Percentiles rank a stretch among this genome's conserved stretches.
Conservation (phyloP, 192 early-diverging fungal species). For the Coemansia sp. region DNA sequence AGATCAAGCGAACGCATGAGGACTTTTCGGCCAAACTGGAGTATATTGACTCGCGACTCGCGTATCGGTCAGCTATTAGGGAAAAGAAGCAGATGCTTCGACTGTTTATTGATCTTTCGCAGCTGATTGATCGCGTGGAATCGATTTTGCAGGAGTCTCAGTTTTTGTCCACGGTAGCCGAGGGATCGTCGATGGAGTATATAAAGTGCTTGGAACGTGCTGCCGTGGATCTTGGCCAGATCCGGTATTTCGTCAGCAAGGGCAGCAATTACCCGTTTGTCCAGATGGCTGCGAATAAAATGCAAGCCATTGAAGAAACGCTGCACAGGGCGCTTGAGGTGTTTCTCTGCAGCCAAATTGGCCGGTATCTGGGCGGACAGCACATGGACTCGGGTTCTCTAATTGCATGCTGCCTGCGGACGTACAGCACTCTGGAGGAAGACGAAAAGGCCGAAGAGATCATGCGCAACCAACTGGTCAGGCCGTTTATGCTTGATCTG, state of each 20-base stretch:
- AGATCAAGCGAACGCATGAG: conserved; percentile 11
- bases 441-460: conserved; percentile 21
- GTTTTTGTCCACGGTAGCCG: background rate
- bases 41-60: conserved; percentile 28
- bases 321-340: conserved; percentile 23
- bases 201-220: conserved; percentile 43
- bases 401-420: conserved; percentile 33
- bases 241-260: conserved; percentile 35
- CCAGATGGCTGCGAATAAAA: conserved; percentile 14
- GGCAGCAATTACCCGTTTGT: conserved; percentile 27
- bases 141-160: conserved; percentile 22
- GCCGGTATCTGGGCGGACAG: conserved; percentile 6
- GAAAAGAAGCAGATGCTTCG: conserved; percentile 40
- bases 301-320: conserved; percentile 13
- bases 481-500: conserved; percentile 9
- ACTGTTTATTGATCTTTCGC: conserved; percentile 39
- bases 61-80: conserved; percentile 27
- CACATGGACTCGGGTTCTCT: background rate
- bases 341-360: conserved; percentile 13
- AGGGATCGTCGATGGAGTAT: conserved; percentile 12
- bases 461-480: conserved; percentile 26
- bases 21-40: conserved; percentile 22
- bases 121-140: conserved; percentile 29
- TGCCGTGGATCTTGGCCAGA: conserved; percentile 38
- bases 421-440: conserved; percentile 33